Base-by-base conservation (phyloP, 352 stramenopile species). In the Pythium aquatile region DNA sequence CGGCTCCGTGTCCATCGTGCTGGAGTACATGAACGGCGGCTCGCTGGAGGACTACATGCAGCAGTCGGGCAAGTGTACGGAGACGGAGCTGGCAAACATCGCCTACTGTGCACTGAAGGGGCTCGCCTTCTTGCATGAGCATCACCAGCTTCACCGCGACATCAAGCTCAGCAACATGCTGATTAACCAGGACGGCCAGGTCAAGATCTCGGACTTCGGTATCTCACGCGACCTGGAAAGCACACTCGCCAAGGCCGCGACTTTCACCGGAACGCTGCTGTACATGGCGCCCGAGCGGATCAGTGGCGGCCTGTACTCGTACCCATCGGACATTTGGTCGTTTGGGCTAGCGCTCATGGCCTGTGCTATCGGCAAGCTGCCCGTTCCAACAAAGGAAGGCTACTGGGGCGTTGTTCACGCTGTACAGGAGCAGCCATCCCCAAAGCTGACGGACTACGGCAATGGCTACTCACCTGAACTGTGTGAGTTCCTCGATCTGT, bases 141-240 rank as follows among this genome's bases (percentile, higher is more conserved):
- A 92, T 55, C 85, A 94, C 44, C 90, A 97, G 37, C 65, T 98
- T 6, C 94, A 98, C 66, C 85, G 94, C 42, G 94, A 98, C 40
- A 97, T 98, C 66, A 98, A 98, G 63, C 88, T 96, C 20, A 96
- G 87, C 63, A 98, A 98, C 75, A 92, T 98, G 73, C 83, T 98
- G 10, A 85, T 98, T 42, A 97, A 97, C 68, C 75, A 83, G 20
- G 66, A 78, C 39, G 83, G 84, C 0, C 68, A 87, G 63, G 83
- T 93, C 59, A 94, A 94, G 74, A 94, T 94, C 55, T 94, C 86
- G 3, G 86, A 94, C 62, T 94, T 94, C 68, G 86, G 86, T 0
- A 94, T 94, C 58, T 92, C 82, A 1, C 77, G 82, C 3, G 84
- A 94, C 35, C 68, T 94, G 1, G 86, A 94, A 54, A 93, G 81